Base-by-base conservation (phyloP, 768 basidiomycete species). In the Podaxis sp. region DNA sequence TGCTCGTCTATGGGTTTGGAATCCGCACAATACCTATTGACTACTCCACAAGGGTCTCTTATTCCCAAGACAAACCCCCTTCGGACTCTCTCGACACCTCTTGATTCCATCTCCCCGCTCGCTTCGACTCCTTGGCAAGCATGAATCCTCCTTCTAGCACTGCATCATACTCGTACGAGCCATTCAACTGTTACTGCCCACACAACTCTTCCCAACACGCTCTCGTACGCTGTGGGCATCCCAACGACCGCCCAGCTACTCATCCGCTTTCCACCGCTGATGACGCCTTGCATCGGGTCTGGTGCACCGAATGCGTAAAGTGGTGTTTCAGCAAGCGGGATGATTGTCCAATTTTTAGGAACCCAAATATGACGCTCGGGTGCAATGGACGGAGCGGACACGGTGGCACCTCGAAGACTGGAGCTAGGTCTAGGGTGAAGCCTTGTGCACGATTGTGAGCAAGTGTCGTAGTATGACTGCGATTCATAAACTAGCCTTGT, bases 211-310 rank as follows among this genome's bases (percentile, higher is more conserved):
- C 56, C 28, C 55, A 67, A 9, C 72, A 74, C 57, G 63, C 61
- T 44, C 59, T 69, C 53, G 63, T 68, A 33, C 74, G 70, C 49
- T 75, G 73, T 53, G 72, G 72, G 28, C 74, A 73, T 56, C 64
- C 71, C 17, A 71, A 71, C 57, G 68, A 74, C 57, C 68, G 64
- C 26, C 64, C 67, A 19, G 46, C 64, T 12, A 57, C 66, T 5
- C 66, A 72, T 60, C 67, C 70, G 8, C 68, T 71, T 65, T 66
- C 67, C 54, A 28, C 59, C 19, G 65, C 65, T 57, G 68, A 69
- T 65, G 72, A 72, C 51, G 73, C 72, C 24, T 67, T 68, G 44
- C 75, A 76, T 66, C 68, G 66, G 42, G 65, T 69, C 24, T 76
- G 72, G 72, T 76, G 75, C 66, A 63, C 36, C 30, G 33, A 60